Base-by-base conservation (phyloP, 768 basidiomycete species). In the Filobasidium wieringae region DNA sequence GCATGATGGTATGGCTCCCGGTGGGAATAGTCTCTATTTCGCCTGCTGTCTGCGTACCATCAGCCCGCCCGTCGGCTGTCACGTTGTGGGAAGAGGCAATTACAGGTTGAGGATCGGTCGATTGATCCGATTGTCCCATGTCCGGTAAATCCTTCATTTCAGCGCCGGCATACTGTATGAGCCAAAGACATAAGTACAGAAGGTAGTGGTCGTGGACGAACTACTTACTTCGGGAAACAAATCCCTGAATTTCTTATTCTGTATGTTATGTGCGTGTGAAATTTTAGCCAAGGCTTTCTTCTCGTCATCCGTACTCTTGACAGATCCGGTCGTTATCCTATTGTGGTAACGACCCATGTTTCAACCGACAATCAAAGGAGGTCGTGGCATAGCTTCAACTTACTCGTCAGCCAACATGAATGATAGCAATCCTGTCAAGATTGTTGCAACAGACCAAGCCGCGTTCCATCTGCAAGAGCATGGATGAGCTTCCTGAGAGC, bases 321-420 rank as follows among this genome's bases (percentile, higher is more conserved):
- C 82, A 0, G 87, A 88, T 9, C 93, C 93, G 0, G 93, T 95
- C 0, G 95, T 97, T 81, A 96, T 90, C 74, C 72, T 73, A 36
- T 9, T 27, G 15, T 11, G 32, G 24, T 27, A 40, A 30, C 19
- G 12, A 41, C 15, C 8, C 2, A 22, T 41, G 32, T n/a, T 22
- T 12, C 30, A 34, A 4, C 15, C 26, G 1, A 29, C 36, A 31
- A 26, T 43, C 49, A 19, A 40, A 40, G 11, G 5, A 15, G 33
- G 26, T 31, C 17, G 2, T 11, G 47, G 43, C 47, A 47, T 40
- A 22, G n/a, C 24, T 2, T 51, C 17, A n/a, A 61, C 60, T 53
- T 29, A 61, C 60, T 95, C 91, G 64, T 95, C 88, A 0, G 87
- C 84, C 50, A 92, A 78, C 91, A 93, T 93, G 77, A 95, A 95